These are phyloP conservation scores for Metarhizium brunneum DNA, from an alignment of 2,329 filamentous ascomycete species.

Conservation along the genomic window DNA sequence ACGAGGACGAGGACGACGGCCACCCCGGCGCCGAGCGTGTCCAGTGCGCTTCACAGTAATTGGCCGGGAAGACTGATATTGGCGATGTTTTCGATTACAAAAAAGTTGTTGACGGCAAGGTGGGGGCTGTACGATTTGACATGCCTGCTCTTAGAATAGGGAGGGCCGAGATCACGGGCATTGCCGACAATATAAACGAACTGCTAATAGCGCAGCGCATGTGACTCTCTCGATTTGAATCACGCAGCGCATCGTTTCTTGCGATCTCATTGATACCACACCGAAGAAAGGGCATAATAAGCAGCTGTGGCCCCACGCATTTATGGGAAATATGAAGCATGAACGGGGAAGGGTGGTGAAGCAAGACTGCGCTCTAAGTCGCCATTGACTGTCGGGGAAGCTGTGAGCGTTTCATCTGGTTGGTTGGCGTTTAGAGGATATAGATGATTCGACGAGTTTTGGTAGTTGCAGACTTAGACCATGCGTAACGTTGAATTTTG, in stretches of 20 bases:
- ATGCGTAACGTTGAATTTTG: constrained; percentile 8
- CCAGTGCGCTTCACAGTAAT: constrained; percentile 82
- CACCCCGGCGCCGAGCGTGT: constrained; percentile 71
- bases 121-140: background rate
- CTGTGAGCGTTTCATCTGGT: constrained; percentile 22
- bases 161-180: constrained; percentile 7
- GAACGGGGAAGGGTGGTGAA: constrained; percentile 2
- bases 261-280: constrained; percentile 12
- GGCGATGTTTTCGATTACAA: background rate
- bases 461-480: constrained; percentile 14
- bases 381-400: constrained; percentile 8
- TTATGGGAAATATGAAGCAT: constrained; percentile 7
- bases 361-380: constrained; percentile 5
- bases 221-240: constrained; percentile 8
- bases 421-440: constrained; percentile 28
- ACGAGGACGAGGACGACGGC: constrained; percentile 72
- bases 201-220: constrained; percentile 3
- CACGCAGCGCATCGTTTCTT: constrained; percentile 6
- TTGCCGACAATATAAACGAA: constrained; percentile 10
- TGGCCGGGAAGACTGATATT: background rate
- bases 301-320: background rate
- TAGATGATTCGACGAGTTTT: constrained; percentile 30
- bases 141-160: background rate
- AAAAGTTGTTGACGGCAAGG: background rate
- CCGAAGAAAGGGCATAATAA: background rate